Evolutionary conservation across 2,329 filamentous ascomycete species (phyloP), one percentile per base, ranked within the genome.

Genomic region (Fusarium nodosum): DNA sequence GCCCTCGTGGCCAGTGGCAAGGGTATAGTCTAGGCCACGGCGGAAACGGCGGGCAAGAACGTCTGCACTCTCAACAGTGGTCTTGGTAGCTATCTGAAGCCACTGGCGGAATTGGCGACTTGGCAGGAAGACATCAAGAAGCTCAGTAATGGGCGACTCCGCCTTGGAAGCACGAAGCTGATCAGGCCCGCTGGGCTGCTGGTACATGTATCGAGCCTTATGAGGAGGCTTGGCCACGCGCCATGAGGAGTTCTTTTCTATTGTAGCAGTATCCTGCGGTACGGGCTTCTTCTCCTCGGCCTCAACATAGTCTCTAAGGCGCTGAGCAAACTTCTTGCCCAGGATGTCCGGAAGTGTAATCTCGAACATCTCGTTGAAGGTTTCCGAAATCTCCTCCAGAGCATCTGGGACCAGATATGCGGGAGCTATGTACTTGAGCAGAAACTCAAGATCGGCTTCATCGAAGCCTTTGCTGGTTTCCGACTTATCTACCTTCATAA

Each of bases 371-470:
- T 95, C 91, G 50, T 88, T 86, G 77, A 99, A 98, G 51, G 91
- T 88, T 36, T 93, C 90, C 3, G 89, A 87, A 57, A 97, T 87
- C 75, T 94, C 90, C 66, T 96, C 92, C 16, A 97, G 87, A 3
- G 93, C 96, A 77, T 97, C 94, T 0, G 96, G 96, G 0, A 93
- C 97, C 16, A 99, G 86, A 77, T 97, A 99, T 15, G 91, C 92
- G 0, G 96, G 94, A 16, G 93, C 87, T 77, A 99, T 90, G 82
- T 94, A 99, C 77, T 94, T 91, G 70, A 98, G 88, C 57, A 99
- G 81, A 78, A 97, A 98, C 68, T 95, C 92, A 33, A 97, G 86
- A 73, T 98, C 96, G 18, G 87, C 85, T 77, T 93, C 92, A 18
- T 92, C 90, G 42, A 97, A 79, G 28, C 85, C 85, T 18, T 90